Conservation (phyloP, 352 stramenopile genomes). For the Albugo candida region DNA sequence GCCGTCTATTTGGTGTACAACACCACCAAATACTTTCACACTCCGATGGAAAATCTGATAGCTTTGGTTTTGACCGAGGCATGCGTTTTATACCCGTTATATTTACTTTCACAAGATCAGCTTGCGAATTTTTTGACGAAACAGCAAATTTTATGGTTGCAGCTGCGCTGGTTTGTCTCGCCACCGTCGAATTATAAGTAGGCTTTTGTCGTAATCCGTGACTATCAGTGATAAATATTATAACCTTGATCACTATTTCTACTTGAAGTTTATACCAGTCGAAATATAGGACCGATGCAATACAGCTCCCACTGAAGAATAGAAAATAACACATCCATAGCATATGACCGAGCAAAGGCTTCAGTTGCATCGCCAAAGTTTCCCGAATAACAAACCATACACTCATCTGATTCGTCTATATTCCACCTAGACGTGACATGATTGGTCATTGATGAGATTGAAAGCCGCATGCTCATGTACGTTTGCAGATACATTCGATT, state of each 20-base stretch:
- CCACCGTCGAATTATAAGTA: constrained; percentile 17
- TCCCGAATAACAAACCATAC: too few species aligned
- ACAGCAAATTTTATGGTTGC: constrained; percentile 14
- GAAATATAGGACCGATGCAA: constrained; percentile 3
- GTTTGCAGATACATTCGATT: too few species aligned
- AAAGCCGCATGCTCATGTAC: too few species aligned
- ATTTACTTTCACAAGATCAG: constrained; percentile 35
- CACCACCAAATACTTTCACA: constrained; percentile 51
- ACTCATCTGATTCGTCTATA: too few species aligned
- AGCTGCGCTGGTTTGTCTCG: constrained; percentile 42
- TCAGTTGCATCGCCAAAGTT: too few species aligned
- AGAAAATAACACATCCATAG: too few species aligned
- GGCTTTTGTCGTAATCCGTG: too few species aligned
- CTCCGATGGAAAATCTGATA: constrained; percentile 36
- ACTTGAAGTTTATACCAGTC: constrained; percentile 5
- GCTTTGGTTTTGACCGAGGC: constrained; percentile 31
- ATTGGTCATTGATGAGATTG: too few species aligned
- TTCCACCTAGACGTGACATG: too few species aligned
- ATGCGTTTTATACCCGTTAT: constrained; percentile 38
- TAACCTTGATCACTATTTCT: constrained; percentile 2
- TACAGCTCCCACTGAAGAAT: constrained; percentile 2
- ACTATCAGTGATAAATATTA: too few species aligned
- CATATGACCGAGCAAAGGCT: too few species aligned
- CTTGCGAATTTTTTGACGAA: constrained; percentile 12
- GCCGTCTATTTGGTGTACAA: constrained; percentile 44